A percentile compares a stretch with the other conserved stretches of the same genome.
These are phyloP conservation scores for Russula brevipes DNA, from an alignment of 768 basidiomycete species.

Conservation along the genomic window DNA sequence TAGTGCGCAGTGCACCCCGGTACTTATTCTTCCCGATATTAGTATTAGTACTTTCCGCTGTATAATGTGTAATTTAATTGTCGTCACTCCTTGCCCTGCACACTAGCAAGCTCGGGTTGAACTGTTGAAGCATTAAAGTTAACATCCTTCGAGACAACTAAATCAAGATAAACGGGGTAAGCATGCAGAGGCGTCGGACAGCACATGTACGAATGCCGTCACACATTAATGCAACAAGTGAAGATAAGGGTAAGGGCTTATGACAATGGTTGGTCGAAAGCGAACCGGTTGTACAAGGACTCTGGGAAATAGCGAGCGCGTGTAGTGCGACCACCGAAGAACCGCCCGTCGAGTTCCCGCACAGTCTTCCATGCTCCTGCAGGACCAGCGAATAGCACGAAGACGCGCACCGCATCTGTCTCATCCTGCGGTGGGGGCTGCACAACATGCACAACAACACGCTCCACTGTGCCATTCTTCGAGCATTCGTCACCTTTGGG, in stretches of 20 bases:
- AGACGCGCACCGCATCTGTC: conserved; percentile 86
- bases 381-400: conserved; percentile 85
- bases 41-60: too few relatives aligned
- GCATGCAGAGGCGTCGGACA: too few relatives aligned
- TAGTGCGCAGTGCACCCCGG: too few relatives aligned
- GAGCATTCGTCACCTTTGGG: conserved; percentile 79
- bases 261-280: conserved; percentile 45
- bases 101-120: too few relatives aligned
- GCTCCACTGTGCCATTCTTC: conserved; percentile 87
- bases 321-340: conserved; percentile 82
- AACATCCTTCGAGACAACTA: too few relatives aligned
- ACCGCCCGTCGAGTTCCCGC: conserved; percentile 87
- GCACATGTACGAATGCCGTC: too few relatives aligned
- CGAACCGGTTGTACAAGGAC: conserved; percentile 42
- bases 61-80: too few relatives aligned
- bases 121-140: too few relatives aligned
- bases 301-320: conserved; percentile 81
- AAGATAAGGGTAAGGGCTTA: background rate
- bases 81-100: too few relatives aligned
- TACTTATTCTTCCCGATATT: too few relatives aligned
- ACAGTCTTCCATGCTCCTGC: conserved; percentile 96
- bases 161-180: too few relatives aligned
- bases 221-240: too few relatives aligned
- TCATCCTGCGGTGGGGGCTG: conserved; percentile 58
- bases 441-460: conserved; percentile 77